A percentile compares a stretch with the other conserved stretches of the same genome.
Conservation (phyloP, 352 stramenopile species). For the Pythium phragmiticola region DNA sequence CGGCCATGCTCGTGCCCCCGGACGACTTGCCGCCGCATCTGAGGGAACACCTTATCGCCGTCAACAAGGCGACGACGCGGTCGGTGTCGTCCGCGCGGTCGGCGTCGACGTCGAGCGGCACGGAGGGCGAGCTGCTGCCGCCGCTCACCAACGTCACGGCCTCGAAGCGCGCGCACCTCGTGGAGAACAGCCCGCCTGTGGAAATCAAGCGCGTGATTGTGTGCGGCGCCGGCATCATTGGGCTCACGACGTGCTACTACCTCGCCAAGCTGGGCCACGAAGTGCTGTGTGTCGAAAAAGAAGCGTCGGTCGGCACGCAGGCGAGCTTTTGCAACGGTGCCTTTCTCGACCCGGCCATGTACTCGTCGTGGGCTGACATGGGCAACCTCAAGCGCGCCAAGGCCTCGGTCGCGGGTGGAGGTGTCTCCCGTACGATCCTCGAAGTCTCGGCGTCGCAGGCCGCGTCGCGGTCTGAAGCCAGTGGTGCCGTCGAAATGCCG, state of each 20-base stretch:
- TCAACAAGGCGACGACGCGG: slow-evolving; percentile 27
- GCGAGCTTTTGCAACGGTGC: slow-evolving; percentile 80
- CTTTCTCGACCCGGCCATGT: slow-evolving; percentile 81
- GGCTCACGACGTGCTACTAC: slow-evolving; percentile 84
- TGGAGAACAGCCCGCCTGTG: slow-evolving; percentile 7
- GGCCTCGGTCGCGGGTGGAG: neutral
- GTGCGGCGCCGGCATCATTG: slow-evolving; percentile 83
- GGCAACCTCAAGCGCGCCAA: slow-evolving; percentile 45
- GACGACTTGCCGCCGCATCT: slow-evolving; percentile 58
- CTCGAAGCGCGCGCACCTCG: slow-evolving; percentile 48
- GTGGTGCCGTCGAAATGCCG: slow-evolving; percentile 30
- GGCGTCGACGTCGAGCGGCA: neutral
- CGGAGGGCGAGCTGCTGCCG: slow-evolving; percentile 53
- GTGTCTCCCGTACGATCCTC: slow-evolving; percentile 22
- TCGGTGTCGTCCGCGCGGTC: slow-evolving; percentile 13
- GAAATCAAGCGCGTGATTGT: slow-evolving; percentile 82
- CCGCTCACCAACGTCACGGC: slow-evolving; percentile 56
- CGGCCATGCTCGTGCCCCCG: neutral
- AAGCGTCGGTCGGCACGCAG: slow-evolving; percentile 73
- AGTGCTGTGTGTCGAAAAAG: slow-evolving; percentile 85
- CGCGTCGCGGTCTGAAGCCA: slow-evolving; percentile 14
- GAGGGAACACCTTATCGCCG: slow-evolving; percentile 54
- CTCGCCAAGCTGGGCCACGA: slow-evolving; percentile 84
- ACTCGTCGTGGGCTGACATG: slow-evolving; percentile 80
- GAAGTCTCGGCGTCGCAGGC: slow-evolving; percentile 21